phyloP scores from a whole-genome alignment of 371 early-diverging fungal genomes.

The Mycotypha africana region DNA sequence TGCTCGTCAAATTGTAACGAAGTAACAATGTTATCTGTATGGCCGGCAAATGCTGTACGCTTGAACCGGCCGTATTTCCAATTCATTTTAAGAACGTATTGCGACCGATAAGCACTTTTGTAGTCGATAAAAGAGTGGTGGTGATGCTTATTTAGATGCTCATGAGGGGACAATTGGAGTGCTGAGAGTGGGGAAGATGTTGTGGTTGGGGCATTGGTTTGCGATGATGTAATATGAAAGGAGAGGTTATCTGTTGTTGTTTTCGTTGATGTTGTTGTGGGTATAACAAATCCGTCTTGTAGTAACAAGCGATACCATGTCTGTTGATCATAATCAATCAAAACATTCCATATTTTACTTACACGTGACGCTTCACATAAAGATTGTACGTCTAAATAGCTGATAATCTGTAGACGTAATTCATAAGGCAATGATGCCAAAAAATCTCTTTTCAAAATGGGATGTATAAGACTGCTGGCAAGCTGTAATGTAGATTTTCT shows the following conservation, averaged over 20 bases:
- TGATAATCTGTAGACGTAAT: conserved; percentile 68
- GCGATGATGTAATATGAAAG: too few relatives aligned
- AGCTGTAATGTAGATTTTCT: conserved; percentile 72
- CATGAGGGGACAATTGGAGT: too few relatives aligned
- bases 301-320: conserved; percentile 50
- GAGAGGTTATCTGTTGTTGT: too few relatives aligned
- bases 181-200: too few relatives aligned
- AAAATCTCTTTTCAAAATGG: conserved; percentile 83
- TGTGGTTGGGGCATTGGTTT: too few relatives aligned
- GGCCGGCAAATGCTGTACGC: conserved; percentile 74
- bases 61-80: conserved; percentile 75
- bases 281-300: conserved; percentile 44
- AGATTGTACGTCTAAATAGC: conserved; percentile 69
- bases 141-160: conserved; percentile 11
- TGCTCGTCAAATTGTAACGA: conserved; percentile 92
- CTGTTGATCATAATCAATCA: conserved; percentile 69
- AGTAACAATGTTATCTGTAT: conserved; percentile 83
- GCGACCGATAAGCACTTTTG: conserved; percentile 34
- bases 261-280: conserved; percentile 11
- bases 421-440: conserved; percentile 77
- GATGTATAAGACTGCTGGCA: conserved; percentile 67
- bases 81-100: conserved; percentile 33
- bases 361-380: conserved; percentile 78
- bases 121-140: too few relatives aligned
- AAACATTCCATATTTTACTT: conserved; percentile 63